These are phyloP conservation scores for Monosporascus sp. DNA, from an alignment of 2,329 filamentous ascomycete species.

Conservation along the genomic window DNA sequence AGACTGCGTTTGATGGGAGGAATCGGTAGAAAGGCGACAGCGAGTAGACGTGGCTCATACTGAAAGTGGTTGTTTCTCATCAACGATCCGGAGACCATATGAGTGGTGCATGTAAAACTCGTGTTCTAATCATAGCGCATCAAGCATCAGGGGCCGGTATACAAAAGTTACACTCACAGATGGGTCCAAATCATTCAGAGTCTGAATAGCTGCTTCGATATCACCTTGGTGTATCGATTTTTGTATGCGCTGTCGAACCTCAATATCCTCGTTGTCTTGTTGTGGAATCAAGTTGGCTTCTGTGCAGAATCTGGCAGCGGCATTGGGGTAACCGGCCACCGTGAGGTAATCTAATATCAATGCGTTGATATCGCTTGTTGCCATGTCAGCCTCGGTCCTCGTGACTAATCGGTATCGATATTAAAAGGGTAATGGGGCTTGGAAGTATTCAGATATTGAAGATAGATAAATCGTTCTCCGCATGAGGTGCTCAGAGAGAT, in stretches of 20 bases:
- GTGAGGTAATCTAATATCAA: conserved; percentile 96
- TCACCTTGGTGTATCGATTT: conserved; percentile 80
- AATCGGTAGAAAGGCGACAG: not conserved
- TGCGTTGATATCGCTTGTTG: conserved; percentile 80
- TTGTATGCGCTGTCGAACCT: conserved; percentile 75
- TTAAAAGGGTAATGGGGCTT: conserved; percentile 1
- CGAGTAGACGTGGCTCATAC: conserved; percentile 57
- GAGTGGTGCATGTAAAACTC: conserved; percentile 99
- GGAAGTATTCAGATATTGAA: conserved; percentile 20
- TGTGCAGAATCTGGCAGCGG: conserved; percentile 86
- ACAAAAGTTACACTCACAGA: conserved; percentile 59
- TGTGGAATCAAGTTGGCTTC: conserved; percentile 83
- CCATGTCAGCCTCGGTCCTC: conserved; percentile 9
- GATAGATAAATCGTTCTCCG: conserved; percentile 69
- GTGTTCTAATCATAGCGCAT: conserved; percentile 80
- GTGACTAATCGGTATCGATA: conserved; percentile 3
- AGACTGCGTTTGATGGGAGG: conserved; percentile 4
- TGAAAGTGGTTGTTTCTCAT: conserved; percentile 76
- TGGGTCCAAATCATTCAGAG: conserved; percentile 84
- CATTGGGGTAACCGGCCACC: conserved; percentile 88
- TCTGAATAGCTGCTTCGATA: conserved; percentile 79
- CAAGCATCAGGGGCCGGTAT: not conserved
- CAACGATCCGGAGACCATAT: conserved; percentile 82
- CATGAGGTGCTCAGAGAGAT: conserved; percentile 98
- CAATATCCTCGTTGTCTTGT: conserved; percentile 68